Evolutionary conservation across 768 basidiomycete species (phyloP), one percentile per base, ranked within the genome.

Genomic region (Termitomyces sp.): DNA sequence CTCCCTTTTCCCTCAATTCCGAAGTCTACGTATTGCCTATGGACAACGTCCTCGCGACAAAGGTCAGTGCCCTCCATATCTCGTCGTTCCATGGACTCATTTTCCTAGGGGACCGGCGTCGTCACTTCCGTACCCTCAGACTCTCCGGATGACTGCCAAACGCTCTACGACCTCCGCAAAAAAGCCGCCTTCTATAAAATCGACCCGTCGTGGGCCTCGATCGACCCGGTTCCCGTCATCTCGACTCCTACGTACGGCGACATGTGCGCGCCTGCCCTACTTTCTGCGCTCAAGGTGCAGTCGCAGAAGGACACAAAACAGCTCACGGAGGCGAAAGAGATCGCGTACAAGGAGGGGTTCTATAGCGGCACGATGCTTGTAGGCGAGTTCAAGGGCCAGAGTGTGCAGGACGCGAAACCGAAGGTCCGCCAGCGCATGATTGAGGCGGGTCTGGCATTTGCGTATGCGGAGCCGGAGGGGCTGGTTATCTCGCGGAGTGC

Each of bases 321-420:
- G 71, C 83, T 99, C 27, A 87, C 89, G 4, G 95, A 98, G 69
- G 97, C 97, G 50, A 99, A 99, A 74, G 97, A 98, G 66, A 83
- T 98, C 59, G 92, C 93, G 10, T 98, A 98, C 76, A 98, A 97
- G 75, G 96, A 98, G 71, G 97, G 97, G 21, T 98, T 98, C 82
- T 98, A 98, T 72, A 84, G 82, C 66, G 97, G 97, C 11, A 87
- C 81, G 5, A 98, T 99, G 95, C 59, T 85, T 52, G 82, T 92
- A 10, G 97, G 96, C 44, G 89, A 95, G 61, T 98, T 87, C 78
- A 90, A 90, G 73, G 97, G 96, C 27, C 69, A 85, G 72, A 73
- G 84, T 12, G 96, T 98, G 12, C 88, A 93, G 71, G 92, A 94
- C 51, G 96, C 95, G 50, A 99, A 98, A 74, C 76, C 78, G 41